Evolutionary conservation across 495 filamentous ascomycete species (phyloP).

Genomic region (Podospora sp.): DNA sequence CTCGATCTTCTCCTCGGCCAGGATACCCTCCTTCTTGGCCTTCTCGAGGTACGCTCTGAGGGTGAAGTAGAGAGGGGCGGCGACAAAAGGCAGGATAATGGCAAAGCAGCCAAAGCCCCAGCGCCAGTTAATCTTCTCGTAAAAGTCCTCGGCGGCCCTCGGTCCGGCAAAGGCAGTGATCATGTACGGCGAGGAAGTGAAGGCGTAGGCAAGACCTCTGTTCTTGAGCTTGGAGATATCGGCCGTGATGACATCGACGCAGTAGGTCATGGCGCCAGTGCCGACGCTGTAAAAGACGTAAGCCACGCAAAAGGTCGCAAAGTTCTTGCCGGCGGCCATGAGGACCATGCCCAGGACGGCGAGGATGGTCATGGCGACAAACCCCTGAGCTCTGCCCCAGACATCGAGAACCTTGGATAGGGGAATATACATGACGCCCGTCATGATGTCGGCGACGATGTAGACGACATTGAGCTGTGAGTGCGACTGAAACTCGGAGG

Average conservation of each 20-base stretch:
- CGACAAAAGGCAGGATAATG: constrained; percentile 55
- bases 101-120: constrained; percentile 62
- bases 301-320: constrained; percentile 37
- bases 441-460: constrained; percentile 40
- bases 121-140: constrained; percentile 51
- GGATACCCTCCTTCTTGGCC: constrained; percentile 43
- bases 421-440: constrained; percentile 34
- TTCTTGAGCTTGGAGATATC: constrained; percentile 61
- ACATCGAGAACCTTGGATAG: constrained; percentile 39
- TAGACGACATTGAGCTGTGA: constrained; percentile 55
- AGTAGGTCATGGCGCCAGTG: constrained; percentile 52
- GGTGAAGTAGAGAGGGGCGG: constrained; percentile 47
- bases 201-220: constrained; percentile 59
- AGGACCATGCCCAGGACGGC: constrained; percentile 33
- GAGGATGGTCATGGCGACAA: constrained; percentile 27
- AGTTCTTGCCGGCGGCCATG: constrained; percentile 35
- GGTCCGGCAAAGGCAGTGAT: constrained; percentile 55
- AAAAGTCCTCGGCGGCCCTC: constrained; percentile 43
- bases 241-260: constrained; percentile 60
- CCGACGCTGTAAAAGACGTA: constrained; percentile 43
- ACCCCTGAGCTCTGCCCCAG: constrained; percentile 38
- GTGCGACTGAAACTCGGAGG: constrained; percentile 55
- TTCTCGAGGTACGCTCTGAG: constrained; percentile 56
- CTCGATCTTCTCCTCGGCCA: constrained; percentile 30
- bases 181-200: constrained; percentile 60